Evolutionary conservation across 768 basidiomycete species (phyloP), one percentile per base, ranked within the genome.

Genomic region (Lactarius akahatsu): DNA sequence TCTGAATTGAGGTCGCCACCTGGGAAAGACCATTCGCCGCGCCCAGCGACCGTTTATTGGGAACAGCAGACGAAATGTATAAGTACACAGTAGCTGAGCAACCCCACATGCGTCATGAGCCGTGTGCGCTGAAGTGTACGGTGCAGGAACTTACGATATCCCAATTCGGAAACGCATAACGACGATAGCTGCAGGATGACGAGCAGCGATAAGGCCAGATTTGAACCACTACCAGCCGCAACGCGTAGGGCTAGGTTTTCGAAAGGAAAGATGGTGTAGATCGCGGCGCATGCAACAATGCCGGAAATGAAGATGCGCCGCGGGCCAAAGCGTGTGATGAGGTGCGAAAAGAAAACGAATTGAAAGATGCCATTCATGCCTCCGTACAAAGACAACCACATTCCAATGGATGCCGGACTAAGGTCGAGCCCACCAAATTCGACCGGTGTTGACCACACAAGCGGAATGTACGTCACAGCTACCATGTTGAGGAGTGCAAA

Each of bases 41-140:
- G 8, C 89, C 89, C 10, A 90, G 79, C 10, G 86, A 83, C 11
- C 83, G 82, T 28, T 81, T 80, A 61, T 87, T 87, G 1, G 89
- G 88, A 0, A 88, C 78, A 13, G 88, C 80, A 6, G 83, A 83
- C 8, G 83, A 80, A 64, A 91, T 86, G 68, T 85, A 88, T 59
- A 90, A 87, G 74, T 88, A 89, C 20, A 89, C 74, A 55, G 86
- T 83, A 34, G 87, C 89, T 89, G 62, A 16, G 40, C 4, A 2
- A 45, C 30, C 55, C 16, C 82, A n/a, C 36, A 13, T n/a, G n/a
- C 23, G 3, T 20, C 4, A 11, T 56, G 10, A 56, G 30, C 3
- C 3, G 55, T 7, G 8, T 32, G 30, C 15, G 30, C 30, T 13
- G 13, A 26, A 11, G 4, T 30, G 8, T 20, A 8, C 3, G 7